phyloP scores from a whole-genome alignment of 768 basidiomycete genomes.

The Pisolithus orientalis region DNA sequence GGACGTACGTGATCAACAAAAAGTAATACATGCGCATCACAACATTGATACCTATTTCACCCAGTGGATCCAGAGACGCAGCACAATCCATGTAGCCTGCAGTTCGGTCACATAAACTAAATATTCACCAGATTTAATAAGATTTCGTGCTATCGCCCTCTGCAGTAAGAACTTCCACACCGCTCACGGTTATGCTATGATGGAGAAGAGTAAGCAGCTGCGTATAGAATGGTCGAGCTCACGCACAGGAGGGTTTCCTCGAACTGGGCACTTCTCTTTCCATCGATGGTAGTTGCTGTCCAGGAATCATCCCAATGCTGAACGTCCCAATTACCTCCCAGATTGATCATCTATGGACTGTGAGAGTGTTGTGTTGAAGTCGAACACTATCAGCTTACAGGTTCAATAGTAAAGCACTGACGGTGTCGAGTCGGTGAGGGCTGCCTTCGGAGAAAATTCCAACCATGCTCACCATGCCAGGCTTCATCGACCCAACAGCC shows the following conservation, averaged over 20 bases:
- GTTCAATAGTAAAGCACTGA: constrained; percentile 73
- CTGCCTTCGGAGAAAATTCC: background rate
- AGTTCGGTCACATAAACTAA: no score
- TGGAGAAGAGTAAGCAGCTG: constrained; percentile 11
- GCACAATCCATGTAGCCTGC: no score
- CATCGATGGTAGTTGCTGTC: constrained; percentile 93
- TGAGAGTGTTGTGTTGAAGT: constrained; percentile 3
- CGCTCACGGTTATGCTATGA: constrained; percentile 81
- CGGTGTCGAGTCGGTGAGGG: background rate
- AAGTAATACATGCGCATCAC: no score
- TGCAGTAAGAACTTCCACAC: constrained; percentile 82
- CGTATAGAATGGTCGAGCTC: constrained; percentile 1
- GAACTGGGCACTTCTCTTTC: constrained; percentile 90
- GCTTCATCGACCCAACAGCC: constrained; percentile 87
- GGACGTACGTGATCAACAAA: no score
- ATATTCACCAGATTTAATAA: no score
- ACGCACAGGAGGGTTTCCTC: constrained; percentile 94
- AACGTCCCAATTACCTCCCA: constrained; percentile 70
- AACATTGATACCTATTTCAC: no score
- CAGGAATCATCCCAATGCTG: constrained; percentile 93
- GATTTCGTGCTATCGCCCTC: constrained; percentile 21
- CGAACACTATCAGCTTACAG: constrained; percentile 37
- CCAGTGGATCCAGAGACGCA: no score
- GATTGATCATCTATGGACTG: constrained; percentile 77
- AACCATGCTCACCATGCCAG: constrained; percentile 69